Conservation (phyloP, 345 rosid genomes). For the Kernera saxatilis region DNA sequence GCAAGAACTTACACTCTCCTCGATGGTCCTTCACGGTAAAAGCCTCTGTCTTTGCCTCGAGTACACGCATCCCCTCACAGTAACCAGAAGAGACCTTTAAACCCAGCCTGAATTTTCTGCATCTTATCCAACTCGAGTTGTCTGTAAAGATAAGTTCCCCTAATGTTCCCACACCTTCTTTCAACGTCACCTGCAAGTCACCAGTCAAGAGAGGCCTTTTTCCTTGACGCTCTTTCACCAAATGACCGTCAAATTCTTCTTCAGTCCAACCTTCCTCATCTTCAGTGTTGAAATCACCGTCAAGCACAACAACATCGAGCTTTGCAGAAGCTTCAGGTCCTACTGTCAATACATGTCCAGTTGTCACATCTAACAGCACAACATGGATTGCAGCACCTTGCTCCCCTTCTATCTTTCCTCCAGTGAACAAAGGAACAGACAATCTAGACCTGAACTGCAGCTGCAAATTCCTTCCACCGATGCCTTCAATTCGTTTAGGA, state of each 20-base stretch:
- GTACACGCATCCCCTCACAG: constrained; percentile 67
- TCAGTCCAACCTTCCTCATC: constrained; percentile 71
- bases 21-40: constrained; percentile 96
- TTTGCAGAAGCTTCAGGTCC: constrained; percentile 74
- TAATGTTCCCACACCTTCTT: constrained; percentile 92
- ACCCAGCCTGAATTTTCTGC: constrained; percentile 95
- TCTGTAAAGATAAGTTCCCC: constrained; percentile 93
- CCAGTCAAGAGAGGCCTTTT: constrained; percentile 91
- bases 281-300: constrained; percentile 91
- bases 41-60: constrained; percentile 97
- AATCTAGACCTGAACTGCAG: constrained; percentile 75
- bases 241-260: constrained; percentile 81
- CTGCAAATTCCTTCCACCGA: constrained; percentile 76
- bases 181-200: constrained; percentile 74
- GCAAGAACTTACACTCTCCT: constrained; percentile 75
- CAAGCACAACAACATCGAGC: constrained; percentile 86
- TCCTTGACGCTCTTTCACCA: constrained; percentile 95
- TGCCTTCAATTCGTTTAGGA: constrained; percentile 73
- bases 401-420: constrained; percentile 97
- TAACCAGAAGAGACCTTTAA: constrained; percentile 62
- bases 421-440: constrained; percentile 90
- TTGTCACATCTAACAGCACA: constrained; percentile 56
- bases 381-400: constrained; percentile 87
- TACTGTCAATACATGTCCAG: constrained; percentile 61
- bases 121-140: constrained; percentile 96